A percentile compares a stretch with the other conserved stretches of the same genome.
phyloP scores from a whole-genome alignment of 2,329 filamentous ascomycete genomes.

The Alternaria gaisen region DNA sequence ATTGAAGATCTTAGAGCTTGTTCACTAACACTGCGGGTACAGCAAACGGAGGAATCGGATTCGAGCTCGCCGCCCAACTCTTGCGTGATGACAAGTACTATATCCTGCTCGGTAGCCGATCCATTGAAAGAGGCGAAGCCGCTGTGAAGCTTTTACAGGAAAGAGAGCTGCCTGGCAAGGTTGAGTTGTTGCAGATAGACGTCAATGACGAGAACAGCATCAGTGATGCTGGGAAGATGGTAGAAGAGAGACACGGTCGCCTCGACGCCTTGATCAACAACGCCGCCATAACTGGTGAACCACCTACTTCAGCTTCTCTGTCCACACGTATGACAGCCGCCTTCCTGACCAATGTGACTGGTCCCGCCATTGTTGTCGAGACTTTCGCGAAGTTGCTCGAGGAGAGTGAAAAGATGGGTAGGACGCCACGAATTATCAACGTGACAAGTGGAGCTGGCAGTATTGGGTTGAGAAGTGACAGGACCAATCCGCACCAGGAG shows the following conservation, averaged over 20 bases:
- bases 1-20: no score
- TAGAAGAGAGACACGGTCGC: not conserved
- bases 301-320: no score
- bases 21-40: not conserved
- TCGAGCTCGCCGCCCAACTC: slow-evolving; percentile 53
- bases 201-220: not conserved
- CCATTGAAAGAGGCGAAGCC: not conserved
- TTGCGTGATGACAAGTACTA: slow-evolving; percentile 46
- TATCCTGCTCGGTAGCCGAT: slow-evolving; percentile 6
- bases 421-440: slow-evolving; percentile 42
- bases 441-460: slow-evolving; percentile 43
- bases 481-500: slow-evolving; percentile 25
- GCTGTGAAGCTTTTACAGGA: not conserved
- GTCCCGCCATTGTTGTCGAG: not conserved
- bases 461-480: slow-evolving; percentile 37
- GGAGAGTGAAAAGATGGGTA: slow-evolving; percentile 16
- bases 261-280: slow-evolving; percentile 52
- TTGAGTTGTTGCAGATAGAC: not conserved
- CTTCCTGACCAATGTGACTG: no score
- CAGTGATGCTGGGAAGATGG: not conserved
- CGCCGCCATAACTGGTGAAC: slow-evolving; percentile 35
- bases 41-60: slow-evolving; percentile 59
- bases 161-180: not conserved
- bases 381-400: slow-evolving; percentile 25
- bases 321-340: no score